These are phyloP conservation scores for Fusarium sp. DNA, from an alignment of 2,329 filamentous ascomycete genomes.

Conservation along the genomic window DNA sequence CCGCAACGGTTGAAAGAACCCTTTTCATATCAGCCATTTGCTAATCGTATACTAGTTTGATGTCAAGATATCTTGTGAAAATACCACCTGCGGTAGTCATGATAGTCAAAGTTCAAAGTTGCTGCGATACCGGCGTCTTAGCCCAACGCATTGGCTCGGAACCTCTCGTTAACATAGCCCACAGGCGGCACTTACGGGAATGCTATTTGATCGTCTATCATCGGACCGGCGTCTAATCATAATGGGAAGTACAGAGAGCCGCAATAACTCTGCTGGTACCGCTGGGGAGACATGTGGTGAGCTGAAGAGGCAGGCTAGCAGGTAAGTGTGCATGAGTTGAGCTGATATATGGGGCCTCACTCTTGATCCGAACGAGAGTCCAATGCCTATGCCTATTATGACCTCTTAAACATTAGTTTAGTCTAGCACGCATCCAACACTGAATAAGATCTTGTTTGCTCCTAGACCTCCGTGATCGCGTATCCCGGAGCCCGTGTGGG, in stretches of 20 bases:
- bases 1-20: background rate
- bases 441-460: background rate
- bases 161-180: background rate
- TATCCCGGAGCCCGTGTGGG: slow-evolving; percentile 20
- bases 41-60: background rate
- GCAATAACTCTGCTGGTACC: background rate
- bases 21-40: background rate
- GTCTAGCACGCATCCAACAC: background rate
- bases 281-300: background rate
- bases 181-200: background rate
- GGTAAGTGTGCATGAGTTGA: background rate
- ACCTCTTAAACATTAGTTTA: background rate
- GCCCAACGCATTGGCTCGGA: background rate
- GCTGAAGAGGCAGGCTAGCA: background rate
- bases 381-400: background rate
- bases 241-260: background rate
- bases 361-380: background rate
- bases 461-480: slow-evolving; percentile 5
- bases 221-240: background rate
- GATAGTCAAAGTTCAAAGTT: background rate
- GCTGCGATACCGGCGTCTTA: background rate
- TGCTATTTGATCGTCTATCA: background rate
- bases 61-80: too few species aligned
- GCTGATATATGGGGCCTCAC: background rate
- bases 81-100: background rate